Base-by-base conservation (phyloP, 164 flowering plant species). In the Sextonia rubra region DNA sequence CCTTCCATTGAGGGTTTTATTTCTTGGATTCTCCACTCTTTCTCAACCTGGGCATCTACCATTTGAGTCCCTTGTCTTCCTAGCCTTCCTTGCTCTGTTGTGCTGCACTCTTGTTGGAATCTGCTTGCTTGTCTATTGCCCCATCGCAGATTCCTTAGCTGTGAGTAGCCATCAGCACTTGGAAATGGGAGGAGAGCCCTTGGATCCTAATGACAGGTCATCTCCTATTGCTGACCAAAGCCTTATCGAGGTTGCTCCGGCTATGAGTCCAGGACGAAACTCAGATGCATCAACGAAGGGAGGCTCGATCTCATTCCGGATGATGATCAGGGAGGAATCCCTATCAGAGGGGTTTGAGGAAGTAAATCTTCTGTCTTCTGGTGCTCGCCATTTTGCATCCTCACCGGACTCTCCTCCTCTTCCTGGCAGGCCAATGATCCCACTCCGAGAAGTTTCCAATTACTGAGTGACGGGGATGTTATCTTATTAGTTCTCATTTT, bases 221-320 rank as follows among this genome's bases (percentile, higher is more conserved):
- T 86, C 94, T 68, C 88, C 87, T 60, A 77, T 91, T 70, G 87
- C 90, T 75, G 89, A 86, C 80, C 88, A 82, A 76, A 81, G 86
- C 79, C 84, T 75, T 71, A 72, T 71, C 26, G 91, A 80, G 71
- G 87, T 70, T 69, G 82, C 85, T 52, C 71, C 76, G 7, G 75
- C 73, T 37, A 64, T 75, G 5, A 87, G 92, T 77, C 75, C 77
- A 4, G 87, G 80, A 58, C 85, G 92, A 75, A 82, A 80, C 73
- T 88, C 93, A 3, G 90, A 88, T 77, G 83, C 84, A 30, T 90
- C 97, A 56, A 79, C 86, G 7, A 88, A 88, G 79, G 84, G 87
- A 27, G 98, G 94, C 65, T 93, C 98, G 0, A 88, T 93, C 70
- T 93, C 97, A 77, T 91, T 93, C 73, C 82, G 97, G 23, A 79